phyloP scores from a whole-genome alignment of 192 early-diverging fungal genomes.

The Powellomyces hirtus region DNA sequence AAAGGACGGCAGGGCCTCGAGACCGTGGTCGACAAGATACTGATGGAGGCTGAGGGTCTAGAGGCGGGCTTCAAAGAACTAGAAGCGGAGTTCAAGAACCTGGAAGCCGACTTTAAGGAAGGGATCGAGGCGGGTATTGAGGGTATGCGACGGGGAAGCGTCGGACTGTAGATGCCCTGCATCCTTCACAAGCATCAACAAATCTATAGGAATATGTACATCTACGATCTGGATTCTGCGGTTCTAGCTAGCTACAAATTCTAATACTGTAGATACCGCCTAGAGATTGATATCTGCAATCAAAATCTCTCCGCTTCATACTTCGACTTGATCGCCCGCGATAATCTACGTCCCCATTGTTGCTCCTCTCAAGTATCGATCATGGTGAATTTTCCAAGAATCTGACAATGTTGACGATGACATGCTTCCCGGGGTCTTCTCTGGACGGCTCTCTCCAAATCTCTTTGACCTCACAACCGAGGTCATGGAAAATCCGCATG shows the following conservation, averaged over 20 bases:
- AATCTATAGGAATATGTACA: too few species aligned
- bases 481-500: constrained; percentile 1
- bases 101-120: constrained; percentile 11
- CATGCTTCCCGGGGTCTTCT: constrained; percentile 22
- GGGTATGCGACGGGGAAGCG: constrained; percentile 17
- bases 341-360: too few species aligned
- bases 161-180: constrained; percentile 25
- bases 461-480: constrained; percentile 13
- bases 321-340: too few species aligned
- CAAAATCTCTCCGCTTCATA: too few species aligned
- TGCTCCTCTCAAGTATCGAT: too few species aligned
- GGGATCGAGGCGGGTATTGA: constrained; percentile 13
- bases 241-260: too few species aligned
- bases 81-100: constrained; percentile 24
- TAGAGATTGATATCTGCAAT: too few species aligned
- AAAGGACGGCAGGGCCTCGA: constrained; percentile 83
- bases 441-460: constrained; percentile 7
- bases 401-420: constrained; percentile 19
- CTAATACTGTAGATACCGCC: too few species aligned
- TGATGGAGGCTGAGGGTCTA: constrained; percentile 29
- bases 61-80: constrained; percentile 10
- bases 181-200: too few species aligned
- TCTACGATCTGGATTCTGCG: too few species aligned
- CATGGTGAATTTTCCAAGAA: background rate
- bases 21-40: constrained; percentile 70